Evolutionary conservation across 768 basidiomycete genomes (phyloP).

Genomic region (Guyanaporus albipodus): DNA sequence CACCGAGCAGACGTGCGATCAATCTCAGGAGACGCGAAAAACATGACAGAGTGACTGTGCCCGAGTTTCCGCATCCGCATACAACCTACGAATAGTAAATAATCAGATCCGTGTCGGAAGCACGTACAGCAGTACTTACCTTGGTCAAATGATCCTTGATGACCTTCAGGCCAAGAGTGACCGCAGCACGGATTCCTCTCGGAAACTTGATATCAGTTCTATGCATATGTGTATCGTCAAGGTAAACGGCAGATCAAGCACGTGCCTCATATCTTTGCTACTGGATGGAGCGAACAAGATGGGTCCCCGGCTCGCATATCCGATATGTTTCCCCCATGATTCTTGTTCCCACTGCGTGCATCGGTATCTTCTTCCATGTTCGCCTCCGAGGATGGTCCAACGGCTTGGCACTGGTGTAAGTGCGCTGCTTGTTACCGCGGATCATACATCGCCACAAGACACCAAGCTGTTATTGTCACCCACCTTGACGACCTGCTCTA

Average conservation of each 20-base stretch:
- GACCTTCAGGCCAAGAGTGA: constrained; percentile 41
- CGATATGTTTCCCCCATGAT: too few species aligned
- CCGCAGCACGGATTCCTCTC: constrained; percentile 16
- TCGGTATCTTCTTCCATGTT: too few species aligned
- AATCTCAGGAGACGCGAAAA: constrained; percentile 42
- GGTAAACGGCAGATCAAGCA: constrained; percentile 46
- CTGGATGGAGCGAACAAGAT: too few species aligned
- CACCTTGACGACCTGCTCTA: too few species aligned
- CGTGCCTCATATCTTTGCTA: too few species aligned
- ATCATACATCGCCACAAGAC: too few species aligned
- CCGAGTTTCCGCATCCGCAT: constrained; percentile 51
- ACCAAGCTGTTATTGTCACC: too few species aligned
- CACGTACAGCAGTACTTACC: constrained; percentile 10
- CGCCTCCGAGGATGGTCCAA: too few species aligned
- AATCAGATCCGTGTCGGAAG: not conserved
- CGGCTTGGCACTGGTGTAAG: too few species aligned
- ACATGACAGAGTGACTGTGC: constrained; percentile 41
- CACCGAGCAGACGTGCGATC: constrained; percentile 33
- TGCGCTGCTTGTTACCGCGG: too few species aligned
- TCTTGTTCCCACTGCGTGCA: too few species aligned
- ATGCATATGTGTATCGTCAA: constrained; percentile 47
- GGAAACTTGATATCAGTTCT: constrained; percentile 55
- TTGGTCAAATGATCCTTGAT: constrained; percentile 52
- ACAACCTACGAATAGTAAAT: constrained; percentile 30
- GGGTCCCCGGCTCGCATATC: too few species aligned